Percentiles rank a stretch among this genome's conserved stretches.
Conservation (phyloP, 306 rosid genomes). For the Hippophae gyantsensis region DNA sequence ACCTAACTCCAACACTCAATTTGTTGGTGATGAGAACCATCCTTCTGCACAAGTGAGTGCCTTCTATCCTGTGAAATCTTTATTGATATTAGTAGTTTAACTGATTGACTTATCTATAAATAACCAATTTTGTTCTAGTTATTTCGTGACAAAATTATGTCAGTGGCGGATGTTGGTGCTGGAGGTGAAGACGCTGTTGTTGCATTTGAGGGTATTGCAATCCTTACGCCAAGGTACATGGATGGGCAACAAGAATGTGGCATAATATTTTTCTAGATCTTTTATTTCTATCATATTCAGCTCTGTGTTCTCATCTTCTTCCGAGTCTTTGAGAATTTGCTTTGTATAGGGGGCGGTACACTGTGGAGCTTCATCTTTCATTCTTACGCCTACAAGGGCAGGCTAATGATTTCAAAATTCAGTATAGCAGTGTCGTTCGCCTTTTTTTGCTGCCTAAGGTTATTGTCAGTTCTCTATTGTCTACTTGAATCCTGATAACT, state of each 20-base stretch:
- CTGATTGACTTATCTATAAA: conserved; percentile 16
- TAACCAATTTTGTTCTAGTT: conserved; percentile 40
- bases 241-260: neutral
- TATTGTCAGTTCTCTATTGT: conserved; percentile 6
- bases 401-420: conserved; percentile 97
- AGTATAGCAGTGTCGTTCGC: conserved; percentile 95
- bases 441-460: conserved; percentile 97
- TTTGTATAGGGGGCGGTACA: conserved; percentile 85
- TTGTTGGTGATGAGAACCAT: conserved; percentile 83
- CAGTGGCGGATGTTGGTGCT: conserved; percentile 92
- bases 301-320: neutral
- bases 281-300: conserved; percentile 4
- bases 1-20: conserved; percentile 93
- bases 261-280: conserved; percentile 2
- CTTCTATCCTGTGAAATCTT: conserved; percentile 1
- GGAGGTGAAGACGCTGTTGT: conserved; percentile 95
- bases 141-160: conserved; percentile 85
- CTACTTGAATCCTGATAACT: neutral
- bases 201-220: conserved; percentile 96
- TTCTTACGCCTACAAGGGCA: conserved; percentile 92
- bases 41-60: conserved; percentile 86
- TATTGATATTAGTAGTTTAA: neutral
- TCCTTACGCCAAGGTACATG: conserved; percentile 86
- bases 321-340: conserved; percentile 2
- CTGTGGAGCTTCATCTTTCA: conserved; percentile 89